Conservation (phyloP, 2,329 filamentous ascomycete genomes). For the Arthrobotrys iridis region DNA sequence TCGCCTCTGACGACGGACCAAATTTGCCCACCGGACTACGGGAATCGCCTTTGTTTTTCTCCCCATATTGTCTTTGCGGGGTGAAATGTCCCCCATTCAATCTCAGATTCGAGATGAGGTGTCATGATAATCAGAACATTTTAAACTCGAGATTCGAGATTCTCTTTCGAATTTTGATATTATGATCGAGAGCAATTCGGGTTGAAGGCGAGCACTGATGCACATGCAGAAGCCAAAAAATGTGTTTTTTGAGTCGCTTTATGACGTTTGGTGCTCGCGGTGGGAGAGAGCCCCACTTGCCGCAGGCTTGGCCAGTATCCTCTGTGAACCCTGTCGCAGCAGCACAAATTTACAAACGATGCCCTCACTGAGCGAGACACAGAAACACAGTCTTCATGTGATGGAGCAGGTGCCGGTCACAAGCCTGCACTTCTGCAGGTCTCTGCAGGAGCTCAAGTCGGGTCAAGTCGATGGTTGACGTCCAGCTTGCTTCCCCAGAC, state of each 20-base stretch:
- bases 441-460: conserved; percentile 4
- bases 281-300: conserved; percentile 31
- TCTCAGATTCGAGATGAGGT: neutral
- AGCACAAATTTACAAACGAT: no score
- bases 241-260: neutral
- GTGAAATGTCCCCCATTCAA: neutral
- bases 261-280: neutral
- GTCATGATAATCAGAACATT: conserved; percentile 15
- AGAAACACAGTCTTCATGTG: conserved; percentile 35
- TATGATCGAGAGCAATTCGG: conserved; percentile 7
- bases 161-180: neutral
- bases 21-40: conserved; percentile 41
- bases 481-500: conserved; percentile 13
- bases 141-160: neutral
- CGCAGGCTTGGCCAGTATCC: conserved; percentile 27
- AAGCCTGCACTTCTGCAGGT: conserved; percentile 1
- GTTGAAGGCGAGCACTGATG: no score
- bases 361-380: neutral
- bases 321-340: conserved; percentile 33
- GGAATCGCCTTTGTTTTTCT: conserved; percentile 15
- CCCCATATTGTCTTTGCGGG: neutral
- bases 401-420: neutral
- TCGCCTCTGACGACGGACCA: neutral
- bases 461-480: neutral
- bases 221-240: neutral